Conservation (phyloP, 2,329 filamentous ascomycete species). For the Botrytis fragariae region DNA sequence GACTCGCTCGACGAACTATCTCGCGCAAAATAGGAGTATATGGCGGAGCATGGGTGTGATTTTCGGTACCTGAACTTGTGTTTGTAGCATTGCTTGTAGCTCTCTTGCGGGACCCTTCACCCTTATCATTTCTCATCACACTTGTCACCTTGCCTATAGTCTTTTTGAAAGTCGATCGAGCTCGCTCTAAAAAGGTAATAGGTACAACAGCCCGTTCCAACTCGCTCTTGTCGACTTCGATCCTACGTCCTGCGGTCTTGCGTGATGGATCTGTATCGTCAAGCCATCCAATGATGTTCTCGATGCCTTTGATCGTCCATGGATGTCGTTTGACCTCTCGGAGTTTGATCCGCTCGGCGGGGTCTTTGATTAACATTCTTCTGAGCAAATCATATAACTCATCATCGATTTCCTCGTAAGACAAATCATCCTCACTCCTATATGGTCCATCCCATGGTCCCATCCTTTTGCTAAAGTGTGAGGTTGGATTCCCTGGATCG, state of each 20-base stretch:
- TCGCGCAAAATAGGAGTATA: conserved; percentile 38
- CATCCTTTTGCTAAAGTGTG: conserved; percentile 54
- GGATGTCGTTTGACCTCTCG: conserved; percentile 91
- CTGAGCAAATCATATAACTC: conserved; percentile 74
- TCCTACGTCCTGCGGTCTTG: conserved; percentile 75
- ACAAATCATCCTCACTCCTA: conserved; percentile 72
- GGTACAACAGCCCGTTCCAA: conserved; percentile 88
- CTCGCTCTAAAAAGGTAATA: conserved; percentile 80
- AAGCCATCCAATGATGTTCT: conserved; percentile 77
- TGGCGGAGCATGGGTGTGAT: conserved; percentile 47
- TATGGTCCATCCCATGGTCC: conserved; percentile 56
- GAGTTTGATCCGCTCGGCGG: conserved; percentile 81
- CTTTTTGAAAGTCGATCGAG: conserved; percentile 74
- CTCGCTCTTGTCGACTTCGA: conserved; percentile 88
- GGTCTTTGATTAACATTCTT: conserved; percentile 84
- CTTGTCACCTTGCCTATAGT: conserved; percentile 59
- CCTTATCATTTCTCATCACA: conserved; percentile 47
- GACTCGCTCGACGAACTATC: conserved; percentile 49
- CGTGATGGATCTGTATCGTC: conserved; percentile 86
- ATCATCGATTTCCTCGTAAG: conserved; percentile 83
- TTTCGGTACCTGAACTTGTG: conserved; percentile 63
- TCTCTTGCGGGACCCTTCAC: conserved; percentile 55
- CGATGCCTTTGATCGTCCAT: conserved; percentile 80
- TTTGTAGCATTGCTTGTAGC: conserved; percentile 59
- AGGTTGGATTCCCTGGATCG: conserved; percentile 56